Conservation (phyloP, 2,329 filamentous ascomycete genomes). For the Laburnicola sp. region DNA sequence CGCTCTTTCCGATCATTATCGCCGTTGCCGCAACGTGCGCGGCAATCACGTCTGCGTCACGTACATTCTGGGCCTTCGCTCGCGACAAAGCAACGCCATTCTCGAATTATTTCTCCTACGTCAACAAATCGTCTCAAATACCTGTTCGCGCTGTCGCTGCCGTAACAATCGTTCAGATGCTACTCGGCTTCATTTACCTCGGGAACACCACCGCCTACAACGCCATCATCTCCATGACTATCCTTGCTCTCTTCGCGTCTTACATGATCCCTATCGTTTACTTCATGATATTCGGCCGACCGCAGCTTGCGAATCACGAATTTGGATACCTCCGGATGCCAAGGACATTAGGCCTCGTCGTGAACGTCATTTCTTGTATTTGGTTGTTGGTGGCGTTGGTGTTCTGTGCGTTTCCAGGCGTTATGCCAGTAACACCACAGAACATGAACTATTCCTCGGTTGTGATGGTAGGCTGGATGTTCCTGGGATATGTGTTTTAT, state of each 20-base stretch:
- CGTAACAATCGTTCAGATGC: slow-evolving; percentile 34
- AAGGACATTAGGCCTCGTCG: slow-evolving; percentile 31
- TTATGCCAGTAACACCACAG: slow-evolving; percentile 46
- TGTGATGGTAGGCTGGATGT: slow-evolving; percentile 48
- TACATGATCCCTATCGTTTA: slow-evolving; percentile 49
- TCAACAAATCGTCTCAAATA: slow-evolving; percentile 37
- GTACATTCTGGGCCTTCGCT: slow-evolving; percentile 49
- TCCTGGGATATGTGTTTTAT: slow-evolving; percentile 45
- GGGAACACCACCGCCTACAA: slow-evolving; percentile 51
- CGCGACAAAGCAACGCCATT: slow-evolving; percentile 45
- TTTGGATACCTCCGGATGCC: slow-evolving; percentile 36
- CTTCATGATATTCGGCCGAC: slow-evolving; percentile 46
- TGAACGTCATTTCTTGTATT: slow-evolving; percentile 48
- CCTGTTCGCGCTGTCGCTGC: slow-evolving; percentile 39
- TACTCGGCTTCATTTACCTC: slow-evolving; percentile 45
- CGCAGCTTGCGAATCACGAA: slow-evolving; percentile 14
- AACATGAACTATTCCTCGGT: slow-evolving; percentile 56
- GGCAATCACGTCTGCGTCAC: slow-evolving; percentile 43
- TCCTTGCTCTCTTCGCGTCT: slow-evolving; percentile 51
- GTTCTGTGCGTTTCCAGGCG: slow-evolving; percentile 52
- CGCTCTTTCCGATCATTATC: slow-evolving; percentile 15
- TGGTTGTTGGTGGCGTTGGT: slow-evolving; percentile 53
- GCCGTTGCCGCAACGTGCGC: slow-evolving; percentile 25
- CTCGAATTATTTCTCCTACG: slow-evolving; percentile 43
- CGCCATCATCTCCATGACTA: slow-evolving; percentile 48